Conservation (phyloP, 2,329 filamentous ascomycete genomes). For the Colletotrichum trifolii region DNA sequence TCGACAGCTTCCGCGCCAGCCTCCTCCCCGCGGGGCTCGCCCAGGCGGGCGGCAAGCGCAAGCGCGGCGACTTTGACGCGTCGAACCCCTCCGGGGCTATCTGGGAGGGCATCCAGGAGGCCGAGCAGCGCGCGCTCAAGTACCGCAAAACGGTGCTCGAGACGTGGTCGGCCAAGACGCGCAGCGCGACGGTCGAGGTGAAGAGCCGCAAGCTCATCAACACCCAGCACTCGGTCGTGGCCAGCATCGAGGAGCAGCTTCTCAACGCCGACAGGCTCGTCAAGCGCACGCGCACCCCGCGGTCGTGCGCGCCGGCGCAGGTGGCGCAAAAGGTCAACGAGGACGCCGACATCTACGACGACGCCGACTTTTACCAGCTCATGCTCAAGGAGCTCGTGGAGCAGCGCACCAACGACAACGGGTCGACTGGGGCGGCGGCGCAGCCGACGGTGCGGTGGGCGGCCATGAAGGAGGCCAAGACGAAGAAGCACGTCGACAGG, state of each 20-base stretch:
- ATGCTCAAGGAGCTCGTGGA: constrained; percentile 94
- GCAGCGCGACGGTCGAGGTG: constrained; percentile 66
- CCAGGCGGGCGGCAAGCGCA: constrained; percentile 69
- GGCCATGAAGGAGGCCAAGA: constrained; percentile 80
- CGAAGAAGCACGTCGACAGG: constrained; percentile 86
- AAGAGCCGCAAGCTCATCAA: constrained; percentile 67
- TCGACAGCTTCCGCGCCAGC: constrained; percentile 75
- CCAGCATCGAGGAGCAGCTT: constrained; percentile 76
- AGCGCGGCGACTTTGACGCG: constrained; percentile 59
- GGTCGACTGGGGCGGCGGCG: constrained; percentile 53
- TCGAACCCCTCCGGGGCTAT: constrained; percentile 72
- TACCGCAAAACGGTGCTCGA: constrained; percentile 80
- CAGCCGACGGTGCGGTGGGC: constrained; percentile 71
- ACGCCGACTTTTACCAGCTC: constrained; percentile 93
- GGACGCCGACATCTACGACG: constrained; percentile 81
- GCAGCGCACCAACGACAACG: constrained; percentile 78
- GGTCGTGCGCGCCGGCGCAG: constrained; percentile 81
- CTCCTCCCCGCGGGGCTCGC: constrained; percentile 58
- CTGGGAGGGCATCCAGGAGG: constrained; percentile 76
- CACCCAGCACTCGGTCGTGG: constrained; percentile 71
- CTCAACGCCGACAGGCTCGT: constrained; percentile 73
- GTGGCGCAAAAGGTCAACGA: constrained; percentile 66
- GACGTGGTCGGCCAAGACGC: constrained; percentile 86
- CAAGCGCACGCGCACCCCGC: constrained; percentile 75
- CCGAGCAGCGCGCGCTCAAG: constrained; percentile 69